Percentiles rank a stretch among this genome's conserved stretches.
Conservation (phyloP, 345 rosid species). For the Diplotaxis tenuifolia region DNA sequence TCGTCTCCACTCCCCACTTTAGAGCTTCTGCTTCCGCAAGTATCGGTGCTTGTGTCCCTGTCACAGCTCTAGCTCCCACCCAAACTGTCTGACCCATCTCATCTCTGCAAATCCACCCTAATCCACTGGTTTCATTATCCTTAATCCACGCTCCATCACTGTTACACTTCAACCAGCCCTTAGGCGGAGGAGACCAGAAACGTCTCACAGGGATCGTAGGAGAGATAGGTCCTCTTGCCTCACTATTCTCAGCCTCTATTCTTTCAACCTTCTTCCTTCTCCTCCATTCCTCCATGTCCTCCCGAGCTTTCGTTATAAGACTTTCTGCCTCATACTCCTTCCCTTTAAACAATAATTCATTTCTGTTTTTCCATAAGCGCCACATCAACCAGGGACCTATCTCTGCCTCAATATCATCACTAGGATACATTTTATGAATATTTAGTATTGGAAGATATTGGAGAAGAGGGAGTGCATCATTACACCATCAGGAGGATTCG, state of each 20-base stretch:
- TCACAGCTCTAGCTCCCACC: background rate
- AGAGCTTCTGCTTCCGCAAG: background rate
- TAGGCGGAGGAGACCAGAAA: background rate
- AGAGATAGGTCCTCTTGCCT: no score
- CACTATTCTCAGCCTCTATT: no score
- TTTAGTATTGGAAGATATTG: background rate
- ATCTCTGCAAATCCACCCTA: background rate
- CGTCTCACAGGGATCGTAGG: no score
- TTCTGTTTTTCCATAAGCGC: background rate
- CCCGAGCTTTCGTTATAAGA: background rate
- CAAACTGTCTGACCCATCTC: background rate
- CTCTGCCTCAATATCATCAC: background rate
- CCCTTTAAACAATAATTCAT: no score
- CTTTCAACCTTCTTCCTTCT: background rate
- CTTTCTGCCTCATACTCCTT: background rate
- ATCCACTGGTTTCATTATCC: background rate
- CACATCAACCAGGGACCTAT: background rate
- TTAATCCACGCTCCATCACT: background rate
- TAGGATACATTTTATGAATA: background rate
- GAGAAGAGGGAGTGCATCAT: background rate
- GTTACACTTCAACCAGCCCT: background rate
- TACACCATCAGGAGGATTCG: background rate
- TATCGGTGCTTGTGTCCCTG: background rate
- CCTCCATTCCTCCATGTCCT: background rate
- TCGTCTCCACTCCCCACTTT: no score